Evolutionary conservation across 169 alveolate species (phyloP), one percentile per base, ranked within the genome.

Genomic region (Plasmodium fragile): DNA sequence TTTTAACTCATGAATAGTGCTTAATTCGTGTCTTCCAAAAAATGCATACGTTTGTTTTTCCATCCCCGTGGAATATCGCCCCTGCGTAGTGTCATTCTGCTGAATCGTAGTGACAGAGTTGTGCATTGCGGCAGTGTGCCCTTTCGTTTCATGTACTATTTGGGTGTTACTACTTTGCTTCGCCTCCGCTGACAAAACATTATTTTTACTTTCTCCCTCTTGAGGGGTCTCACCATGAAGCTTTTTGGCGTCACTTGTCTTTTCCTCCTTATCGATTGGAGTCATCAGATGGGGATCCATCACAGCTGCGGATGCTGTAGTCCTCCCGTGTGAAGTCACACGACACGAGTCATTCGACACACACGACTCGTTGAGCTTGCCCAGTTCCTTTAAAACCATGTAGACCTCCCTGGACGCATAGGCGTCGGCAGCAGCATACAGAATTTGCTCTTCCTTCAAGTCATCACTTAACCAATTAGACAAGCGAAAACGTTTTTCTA

Each of bases 381-480:
- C 80, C 43, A 75, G 39, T n/a, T 34, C 30, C 45, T 75, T 59
- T 39, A 85, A 85, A 75, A 53, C 18, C 75, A 85, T 49, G n/a
- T 85, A 85, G 34, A 85, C 45, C 79, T 85, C 85, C 65, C 93
- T 85, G 30, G 93, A 85, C 8, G 93, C 93, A 85, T 85, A 85
- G 1, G 93, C 83, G 75, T 85, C 93, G 1, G 30, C 41, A 25
- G 93, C 93, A n/a, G 93, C 93, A 36, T 85, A 85, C 6, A 85
- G 83, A 28, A 85, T 85, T 73, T 85, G 93, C 11, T 85, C 80
- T 28, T 85, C 85, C 7, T 36, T 52, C 65, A 85, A 41, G 70
- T 75, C 11, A 52, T 53, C 39, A 75, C 36, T 73, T 43, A 85
- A 52, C 93, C 93, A 85, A 13, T 85, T 85, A 0, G 93, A 85